Evolutionary conservation across 352 stramenopile species (phyloP).

Genomic region (Phytophthora crassamura): DNA sequence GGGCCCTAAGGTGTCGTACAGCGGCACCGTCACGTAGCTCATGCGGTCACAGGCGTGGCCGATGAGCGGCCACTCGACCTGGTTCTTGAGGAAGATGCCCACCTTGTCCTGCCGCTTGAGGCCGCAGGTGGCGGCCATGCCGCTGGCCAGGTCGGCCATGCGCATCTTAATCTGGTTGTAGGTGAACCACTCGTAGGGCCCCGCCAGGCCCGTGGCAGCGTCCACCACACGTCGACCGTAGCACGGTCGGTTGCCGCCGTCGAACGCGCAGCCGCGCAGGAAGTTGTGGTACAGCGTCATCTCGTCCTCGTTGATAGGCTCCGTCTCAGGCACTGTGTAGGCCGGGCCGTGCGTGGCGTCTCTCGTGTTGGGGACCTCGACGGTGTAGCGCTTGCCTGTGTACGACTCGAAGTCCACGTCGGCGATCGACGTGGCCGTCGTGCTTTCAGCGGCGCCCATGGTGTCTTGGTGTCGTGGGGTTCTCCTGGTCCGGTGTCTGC

Average conservation of each 20-base stretch:
- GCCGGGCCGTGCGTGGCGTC: slow-evolving; percentile 40
- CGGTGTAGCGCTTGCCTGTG: slow-evolving; percentile 40
- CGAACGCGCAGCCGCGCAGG: slow-evolving; percentile 29
- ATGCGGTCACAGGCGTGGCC: slow-evolving; percentile 50
- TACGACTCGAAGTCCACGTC: slow-evolving; percentile 60
- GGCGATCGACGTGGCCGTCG: slow-evolving; percentile 28
- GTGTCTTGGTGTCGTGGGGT: not conserved
- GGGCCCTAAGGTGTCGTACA: slow-evolving; percentile 44
- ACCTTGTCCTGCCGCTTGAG: slow-evolving; percentile 53
- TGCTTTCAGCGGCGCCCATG: slow-evolving; percentile 56
- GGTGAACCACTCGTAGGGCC: slow-evolving; percentile 57
- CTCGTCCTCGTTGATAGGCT: slow-evolving; percentile 26
- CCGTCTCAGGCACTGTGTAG: slow-evolving; percentile 30
- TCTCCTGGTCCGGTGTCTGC: too few species aligned
- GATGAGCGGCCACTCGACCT: slow-evolving; percentile 46
- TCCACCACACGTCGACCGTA: slow-evolving; percentile 50
- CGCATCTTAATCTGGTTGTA: slow-evolving; percentile 51
- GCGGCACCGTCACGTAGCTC: slow-evolving; percentile 45
- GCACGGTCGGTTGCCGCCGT: slow-evolving; percentile 24
- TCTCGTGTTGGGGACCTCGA: slow-evolving; percentile 38
- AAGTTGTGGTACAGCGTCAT: slow-evolving; percentile 52
- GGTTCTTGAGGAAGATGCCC: slow-evolving; percentile 55
- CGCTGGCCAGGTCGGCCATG: slow-evolving; percentile 39
- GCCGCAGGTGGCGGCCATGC: slow-evolving; percentile 29
- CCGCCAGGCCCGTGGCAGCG: slow-evolving; percentile 33